A percentile compares a stretch with the other conserved stretches of the same genome.
Conservation (phyloP, 768 basidiomycete species). For the Hypsizygus marmoreus region DNA sequence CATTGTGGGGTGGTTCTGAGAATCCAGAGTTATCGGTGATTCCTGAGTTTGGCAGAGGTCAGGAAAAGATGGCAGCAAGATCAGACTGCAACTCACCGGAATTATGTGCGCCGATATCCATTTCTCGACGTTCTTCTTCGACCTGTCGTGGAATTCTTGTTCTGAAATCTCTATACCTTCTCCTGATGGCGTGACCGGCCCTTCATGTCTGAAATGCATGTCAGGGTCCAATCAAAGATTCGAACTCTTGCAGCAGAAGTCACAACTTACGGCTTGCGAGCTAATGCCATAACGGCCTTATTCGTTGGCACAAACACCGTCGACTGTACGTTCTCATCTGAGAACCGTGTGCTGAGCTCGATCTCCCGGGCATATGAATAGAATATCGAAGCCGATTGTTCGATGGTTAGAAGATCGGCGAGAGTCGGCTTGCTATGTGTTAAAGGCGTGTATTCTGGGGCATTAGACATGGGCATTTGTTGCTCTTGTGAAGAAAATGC, state of each 20-base stretch:
- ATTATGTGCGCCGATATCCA: slow-evolving; percentile 88
- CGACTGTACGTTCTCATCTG: slow-evolving; percentile 32
- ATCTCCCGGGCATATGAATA: slow-evolving; percentile 81
- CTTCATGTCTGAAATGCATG: slow-evolving; percentile 57
- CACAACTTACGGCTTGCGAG: slow-evolving; percentile 77
- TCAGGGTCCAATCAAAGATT: slow-evolving; percentile 1
- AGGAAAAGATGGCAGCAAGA: not conserved
- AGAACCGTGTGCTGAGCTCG: slow-evolving; percentile 55
- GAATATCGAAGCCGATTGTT: slow-evolving; percentile 76
- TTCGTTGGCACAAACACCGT: slow-evolving; percentile 86
- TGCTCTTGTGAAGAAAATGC: slow-evolving; percentile 32
- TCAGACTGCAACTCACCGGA: slow-evolving; percentile 49
- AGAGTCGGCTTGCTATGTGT: slow-evolving; percentile 56
- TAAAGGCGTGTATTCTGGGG: slow-evolving; percentile 32
- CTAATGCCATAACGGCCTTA: slow-evolving; percentile 81
- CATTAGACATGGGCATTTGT: slow-evolving; percentile 34
- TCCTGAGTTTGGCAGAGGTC: slow-evolving; percentile 31
- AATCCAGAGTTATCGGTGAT: slow-evolving; percentile 48
- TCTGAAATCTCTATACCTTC: slow-evolving; percentile 62
- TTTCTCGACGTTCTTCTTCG: slow-evolving; percentile 68
- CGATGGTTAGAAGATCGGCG: slow-evolving; percentile 78
- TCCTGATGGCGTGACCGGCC: slow-evolving; percentile 35
- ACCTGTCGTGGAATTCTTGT: slow-evolving; percentile 59
- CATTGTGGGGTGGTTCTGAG: slow-evolving; percentile 56
- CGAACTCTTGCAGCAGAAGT: not conserved